These are phyloP conservation scores for Lipomyces mesembrius DNA, from an alignment of 805 yeast species.

Conservation along the genomic window DNA sequence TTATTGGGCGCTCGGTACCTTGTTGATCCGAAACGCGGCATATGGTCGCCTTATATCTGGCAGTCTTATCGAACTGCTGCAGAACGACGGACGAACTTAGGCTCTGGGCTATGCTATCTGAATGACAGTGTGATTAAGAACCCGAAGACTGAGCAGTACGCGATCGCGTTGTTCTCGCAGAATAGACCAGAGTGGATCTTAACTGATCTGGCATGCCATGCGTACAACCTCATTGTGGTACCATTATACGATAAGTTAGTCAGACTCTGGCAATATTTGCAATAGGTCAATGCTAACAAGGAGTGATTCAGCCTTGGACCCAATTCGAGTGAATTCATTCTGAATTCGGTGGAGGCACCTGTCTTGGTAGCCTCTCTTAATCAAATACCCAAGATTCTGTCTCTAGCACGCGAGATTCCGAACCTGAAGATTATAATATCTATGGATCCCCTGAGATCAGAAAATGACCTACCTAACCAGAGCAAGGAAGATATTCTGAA, in stretches of 20 bases:
- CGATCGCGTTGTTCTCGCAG: slow-evolving; percentile 60
- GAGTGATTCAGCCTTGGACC: slow-evolving; percentile 55
- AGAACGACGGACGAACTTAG: slow-evolving; percentile 53
- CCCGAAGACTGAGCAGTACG: slow-evolving; percentile 49
- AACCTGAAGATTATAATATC: slow-evolving; percentile 59
- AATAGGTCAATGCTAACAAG: not conserved
- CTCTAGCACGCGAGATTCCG: slow-evolving; percentile 51
- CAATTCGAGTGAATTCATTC: slow-evolving; percentile 64
- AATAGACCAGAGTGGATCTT: slow-evolving; percentile 72
- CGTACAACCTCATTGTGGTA: slow-evolving; percentile 60
- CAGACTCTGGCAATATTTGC: not conserved
- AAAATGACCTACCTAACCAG: slow-evolving; percentile 43
- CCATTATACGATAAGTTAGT: slow-evolving; percentile 54
- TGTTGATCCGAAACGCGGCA: slow-evolving; percentile 46
- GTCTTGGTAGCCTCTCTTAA: slow-evolving; percentile 58
- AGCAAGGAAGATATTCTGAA: slow-evolving; percentile 41
- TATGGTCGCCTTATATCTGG: slow-evolving; percentile 53
- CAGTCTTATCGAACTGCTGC: slow-evolving; percentile 53
- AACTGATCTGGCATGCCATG: slow-evolving; percentile 68
- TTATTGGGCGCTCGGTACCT: slow-evolving; percentile 49
- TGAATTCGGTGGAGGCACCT: slow-evolving; percentile 65
- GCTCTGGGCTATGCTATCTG: slow-evolving; percentile 58
- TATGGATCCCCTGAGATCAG: slow-evolving; percentile 54
- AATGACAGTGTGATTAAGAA: slow-evolving; percentile 41
- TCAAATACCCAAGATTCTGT: slow-evolving; percentile 56